Conservation (phyloP, 345 rosid genomes). For the Pistacia integerrima region DNA sequence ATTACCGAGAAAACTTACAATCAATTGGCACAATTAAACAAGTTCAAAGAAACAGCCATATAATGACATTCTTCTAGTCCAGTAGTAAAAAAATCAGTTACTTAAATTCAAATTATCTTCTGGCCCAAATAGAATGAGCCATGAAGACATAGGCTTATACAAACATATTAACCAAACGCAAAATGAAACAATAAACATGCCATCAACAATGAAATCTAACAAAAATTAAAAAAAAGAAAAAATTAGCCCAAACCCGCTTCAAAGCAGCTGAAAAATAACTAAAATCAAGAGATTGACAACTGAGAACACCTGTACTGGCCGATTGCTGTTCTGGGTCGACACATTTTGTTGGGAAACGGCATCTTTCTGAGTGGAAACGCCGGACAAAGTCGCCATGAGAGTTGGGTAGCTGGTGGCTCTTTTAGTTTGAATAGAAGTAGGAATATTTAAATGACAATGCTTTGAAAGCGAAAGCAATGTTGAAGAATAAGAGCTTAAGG, state of each 20-base stretch:
- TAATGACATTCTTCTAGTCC: background rate
- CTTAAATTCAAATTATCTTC: too few species aligned
- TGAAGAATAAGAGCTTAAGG: constrained; percentile 27
- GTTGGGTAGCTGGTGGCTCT: constrained; percentile 12
- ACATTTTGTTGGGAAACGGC: constrained; percentile 27
- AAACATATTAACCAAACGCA: background rate
- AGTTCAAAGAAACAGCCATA: background rate
- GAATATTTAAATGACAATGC: constrained; percentile 8
- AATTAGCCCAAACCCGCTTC: background rate
- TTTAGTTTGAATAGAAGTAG: background rate
- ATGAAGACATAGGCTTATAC: too few species aligned
- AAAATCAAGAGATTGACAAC: background rate
- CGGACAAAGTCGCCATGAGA: constrained; percentile 39
- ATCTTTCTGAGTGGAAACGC: constrained; percentile 26
- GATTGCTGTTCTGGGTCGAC: constrained; percentile 23
- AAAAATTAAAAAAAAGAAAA: too few species aligned
- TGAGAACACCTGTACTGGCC: constrained; percentile 42
- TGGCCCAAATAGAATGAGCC: too few species aligned
- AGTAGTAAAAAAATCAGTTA: background rate
- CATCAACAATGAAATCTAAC: background rate
- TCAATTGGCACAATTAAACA: background rate
- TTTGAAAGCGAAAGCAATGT: constrained; percentile 12
- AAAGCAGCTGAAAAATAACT: background rate
- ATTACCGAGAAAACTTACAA: background rate
- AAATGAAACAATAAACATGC: background rate